These are phyloP conservation scores for Mycena chlorophos DNA, from an alignment of 768 basidiomycete genomes.

Conservation along the genomic window DNA sequence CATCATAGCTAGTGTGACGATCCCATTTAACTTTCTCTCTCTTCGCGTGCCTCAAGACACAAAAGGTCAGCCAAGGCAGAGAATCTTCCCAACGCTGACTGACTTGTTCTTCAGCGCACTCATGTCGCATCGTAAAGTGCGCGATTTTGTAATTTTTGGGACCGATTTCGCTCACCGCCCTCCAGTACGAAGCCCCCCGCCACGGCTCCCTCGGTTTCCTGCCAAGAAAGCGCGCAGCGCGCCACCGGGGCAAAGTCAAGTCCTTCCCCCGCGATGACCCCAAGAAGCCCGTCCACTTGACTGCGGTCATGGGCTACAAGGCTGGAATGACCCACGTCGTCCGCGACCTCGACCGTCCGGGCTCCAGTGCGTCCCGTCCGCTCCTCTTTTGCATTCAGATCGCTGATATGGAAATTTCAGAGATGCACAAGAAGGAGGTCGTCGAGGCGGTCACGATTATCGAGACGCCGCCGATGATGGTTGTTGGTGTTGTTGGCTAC, in stretches of 20 bases:
- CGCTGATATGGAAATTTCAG: conserved; percentile 40
- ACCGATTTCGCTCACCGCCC: conserved; percentile 27
- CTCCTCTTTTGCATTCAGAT: neutral
- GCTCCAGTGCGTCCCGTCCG: conserved; percentile 77
- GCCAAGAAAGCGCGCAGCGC: conserved; percentile 93
- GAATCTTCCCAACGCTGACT: too few species aligned
- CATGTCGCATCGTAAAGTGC: conserved; percentile 92
- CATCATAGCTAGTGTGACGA: too few species aligned
- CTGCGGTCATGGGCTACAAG: conserved; percentile 99
- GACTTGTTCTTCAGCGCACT: too few species aligned
- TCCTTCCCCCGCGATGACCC: conserved; percentile 99
- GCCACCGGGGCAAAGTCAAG: conserved; percentile 99
- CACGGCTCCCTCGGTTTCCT: conserved; percentile 98
- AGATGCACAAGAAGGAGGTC: conserved; percentile 99
- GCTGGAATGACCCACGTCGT: conserved; percentile 99
- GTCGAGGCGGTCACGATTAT: conserved; percentile 96
- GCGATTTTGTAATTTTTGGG: conserved; percentile 23
- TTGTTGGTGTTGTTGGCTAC: conserved; percentile 98
- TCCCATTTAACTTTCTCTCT: neutral
- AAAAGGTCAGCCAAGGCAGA: too few species aligned
- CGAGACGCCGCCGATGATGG: conserved; percentile 95
- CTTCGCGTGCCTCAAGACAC: conserved; percentile 43
- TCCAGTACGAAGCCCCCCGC: conserved; percentile 95
- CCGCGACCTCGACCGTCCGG: conserved; percentile 98
- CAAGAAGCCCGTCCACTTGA: conserved; percentile 98